Base-by-base conservation (phyloP, 2,329 filamentous ascomycete species). In the Arthrobotrys iridis region DNA sequence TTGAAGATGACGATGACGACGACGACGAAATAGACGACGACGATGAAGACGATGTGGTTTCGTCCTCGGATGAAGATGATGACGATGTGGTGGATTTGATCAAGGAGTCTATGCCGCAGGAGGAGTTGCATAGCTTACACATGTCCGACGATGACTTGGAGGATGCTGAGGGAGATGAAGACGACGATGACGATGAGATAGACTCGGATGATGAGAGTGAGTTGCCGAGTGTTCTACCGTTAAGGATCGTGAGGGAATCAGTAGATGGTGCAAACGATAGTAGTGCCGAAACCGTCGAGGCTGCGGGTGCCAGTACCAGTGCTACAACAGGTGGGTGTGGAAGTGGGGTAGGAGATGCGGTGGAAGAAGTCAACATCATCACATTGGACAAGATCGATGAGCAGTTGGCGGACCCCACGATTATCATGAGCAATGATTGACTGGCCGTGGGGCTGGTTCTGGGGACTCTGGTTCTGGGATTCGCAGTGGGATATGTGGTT, bases 311-410 rank as follows among this genome's bases (percentile, higher is more conserved):
- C 22, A 45, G 35, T 59, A 2, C 55, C 4, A 28, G 52, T 28
- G 18, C 18, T 58, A 15, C 52, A 2, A 41, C 24, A 2, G 41
- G 30, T n/a, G 50, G 15, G 26, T 26, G 37, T 26, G 63, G 62
- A 22, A 50, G 43, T 40, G 64, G 50, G 52, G 40, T 33, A 24
- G 57, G 57, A 8, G 71, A 75, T 59, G 48, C 63, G 15, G 68
- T 55, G 10, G 71, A 75, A 15, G 71, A 75, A 26, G 71, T 75
- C 5, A 68, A 75, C 40, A 75, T 75, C 30, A 75, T 75, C 35
- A 75, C 71, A 5, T 59, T 75, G 58, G 71, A 75, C 30, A 63
- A 75, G 57, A 75, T 75, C 22, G 71, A 75, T 64, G 63, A 75
- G 37, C 71, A 75, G 37, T 35, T 75, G 22, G 48, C 71, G 20